phyloP scores from a whole-genome alignment of 2,329 filamentous ascomycete species.

The Trichoderma koningii region DNA sequence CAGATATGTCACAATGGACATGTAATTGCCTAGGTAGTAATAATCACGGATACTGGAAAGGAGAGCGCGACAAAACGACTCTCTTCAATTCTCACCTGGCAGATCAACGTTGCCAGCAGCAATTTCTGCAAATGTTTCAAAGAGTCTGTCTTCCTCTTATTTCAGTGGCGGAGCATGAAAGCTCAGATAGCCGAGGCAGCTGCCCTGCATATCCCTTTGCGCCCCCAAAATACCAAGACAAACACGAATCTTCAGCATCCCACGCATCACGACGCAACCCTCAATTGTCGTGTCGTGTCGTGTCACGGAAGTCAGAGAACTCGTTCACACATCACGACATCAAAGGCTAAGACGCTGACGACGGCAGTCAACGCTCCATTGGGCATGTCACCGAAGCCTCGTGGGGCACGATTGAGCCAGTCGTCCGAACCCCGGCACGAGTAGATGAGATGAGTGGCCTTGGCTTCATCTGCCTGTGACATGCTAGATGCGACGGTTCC shows the following conservation, averaged over 20 bases:
- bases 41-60: background rate
- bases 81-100: background rate
- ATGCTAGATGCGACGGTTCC: background rate
- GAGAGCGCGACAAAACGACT: no score
- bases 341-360: background rate
- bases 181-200: constrained; percentile 7
- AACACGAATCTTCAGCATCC: background rate
- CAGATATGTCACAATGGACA: background rate
- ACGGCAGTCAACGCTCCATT: constrained; percentile 8
- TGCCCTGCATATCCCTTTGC: background rate
- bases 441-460: background rate
- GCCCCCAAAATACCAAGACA: background rate
- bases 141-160: background rate
- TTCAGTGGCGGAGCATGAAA: background rate
- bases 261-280: constrained; percentile 1
- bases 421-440: constrained; percentile 8
- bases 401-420: constrained; percentile 10
- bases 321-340: background rate
- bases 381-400: constrained; percentile 7
- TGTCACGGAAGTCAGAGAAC: background rate
- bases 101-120: background rate
- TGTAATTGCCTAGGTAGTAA: no score
- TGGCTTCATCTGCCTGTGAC: constrained; percentile 11
- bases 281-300: constrained; percentile 4
- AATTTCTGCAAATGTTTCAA: constrained; percentile 13